Base-by-base conservation (phyloP, 2,329 filamentous ascomycete species). In the Neofusicoccum umdonicola region DNA sequence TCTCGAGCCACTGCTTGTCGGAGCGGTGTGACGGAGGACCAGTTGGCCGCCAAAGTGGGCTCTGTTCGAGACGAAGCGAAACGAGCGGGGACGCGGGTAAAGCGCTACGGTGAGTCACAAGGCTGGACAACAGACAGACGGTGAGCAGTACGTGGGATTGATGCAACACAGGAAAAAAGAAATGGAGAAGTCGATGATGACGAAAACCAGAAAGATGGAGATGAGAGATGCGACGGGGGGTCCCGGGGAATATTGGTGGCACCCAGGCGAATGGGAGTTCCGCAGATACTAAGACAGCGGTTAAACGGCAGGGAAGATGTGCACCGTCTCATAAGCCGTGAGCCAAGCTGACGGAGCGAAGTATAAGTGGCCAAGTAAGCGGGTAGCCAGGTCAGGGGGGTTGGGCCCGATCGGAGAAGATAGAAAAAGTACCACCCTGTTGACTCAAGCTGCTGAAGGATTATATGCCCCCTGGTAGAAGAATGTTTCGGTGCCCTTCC, bases 391-490 rank as follows among this genome's bases (percentile, higher is more conserved):
- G 54, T 11, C 22, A 45, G 39, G 54, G 37, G 54, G 54, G 6
- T 34, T 15, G 11, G 39, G 31, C 37, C 31, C 15, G 56, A 27
- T 37, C 13, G 12, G 41, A 37, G 17, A 17, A 22, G 39, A 15
- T 35, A 34, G 31, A 37, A 22, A 45, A 60, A 22, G 56, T 17
- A 19, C 41, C 42, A 48, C 47, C 41, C 39, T 3, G 56, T 60
- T 60, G 56, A 60, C 56, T 60, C 56, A 13, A 37, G 56, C 41
- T 47, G 42, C 56, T 47, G 27, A 60, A 17, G 47, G n/a, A 60
- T 60, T 47, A 45, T 22, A 44, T 47, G 41, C 56, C 56, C 54
- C 56, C 42, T 48, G 56, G 15, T 60, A 47, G 22, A 42, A 13
- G 6, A 45, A 35, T 60, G 42, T 60, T 60, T 60, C 42, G 56